Evolutionary conservation across 805 yeast genomes (phyloP), one percentile per base, ranked within the genome.

Genomic region (Candida bentonensis): DNA sequence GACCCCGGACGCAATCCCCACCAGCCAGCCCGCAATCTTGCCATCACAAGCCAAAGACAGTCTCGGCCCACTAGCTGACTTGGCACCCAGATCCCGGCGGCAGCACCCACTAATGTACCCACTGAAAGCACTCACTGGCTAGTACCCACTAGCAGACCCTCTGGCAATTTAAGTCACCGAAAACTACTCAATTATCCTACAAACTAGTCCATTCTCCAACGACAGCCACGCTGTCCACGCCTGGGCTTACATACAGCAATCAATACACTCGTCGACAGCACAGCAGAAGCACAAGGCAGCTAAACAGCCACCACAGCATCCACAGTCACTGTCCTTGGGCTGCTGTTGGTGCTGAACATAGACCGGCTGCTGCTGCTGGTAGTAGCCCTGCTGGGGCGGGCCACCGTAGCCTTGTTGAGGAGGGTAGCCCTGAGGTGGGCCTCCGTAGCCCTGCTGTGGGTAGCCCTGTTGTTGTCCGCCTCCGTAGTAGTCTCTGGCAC

Each of bases 291-390:
- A 30, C 17, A 51, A 26, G 15, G 49, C 47, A 3, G 39, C 53
- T 48, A 43, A 15, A 23, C 36, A 30, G 20, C 20, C 36, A 17
- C 36, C 36, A 11, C 27, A 20, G 20, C 42, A 36, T 3, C 47
- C 46, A 25, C 44, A 46, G 11, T 11, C 26, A 13, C 50, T 44
- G 7, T 41, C 34, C 5, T 43, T 25, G 13, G 23, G 39, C 20
- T 41, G 51, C 20, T 46, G 53, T 40, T 52, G 55, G 43, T 53
- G 55, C 42, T 53, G 55, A 11, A 49, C 55, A 39, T 53, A 53
- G 34, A 51, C 53, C 4, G 55, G 56, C 50, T 53, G 57, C 42
- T 49, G 56, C 47, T 52, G 54, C 30, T 46, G 48, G 30, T 47
- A 47, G 40, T 47, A 47, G 27, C 51, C 51, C 17, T 33, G 45